Conservation (phyloP, 106 monocot genomes). For the Triglochin maritima region DNA sequence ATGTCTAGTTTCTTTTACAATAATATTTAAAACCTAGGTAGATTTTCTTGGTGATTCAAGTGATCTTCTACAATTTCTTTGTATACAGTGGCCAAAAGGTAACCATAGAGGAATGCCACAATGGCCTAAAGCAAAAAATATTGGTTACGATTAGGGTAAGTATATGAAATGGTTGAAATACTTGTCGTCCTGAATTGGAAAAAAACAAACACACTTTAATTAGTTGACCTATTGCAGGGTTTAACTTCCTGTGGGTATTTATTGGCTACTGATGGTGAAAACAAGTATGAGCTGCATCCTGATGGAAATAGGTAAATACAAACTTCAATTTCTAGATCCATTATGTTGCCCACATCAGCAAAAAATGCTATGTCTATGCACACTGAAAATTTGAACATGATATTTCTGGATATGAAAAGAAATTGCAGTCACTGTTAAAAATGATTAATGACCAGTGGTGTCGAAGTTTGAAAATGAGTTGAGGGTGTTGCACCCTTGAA, state of each 20-base stretch:
- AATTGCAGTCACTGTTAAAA: too few species aligned
- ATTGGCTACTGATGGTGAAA: slow-evolving; percentile 7
- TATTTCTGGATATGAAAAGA: too few species aligned
- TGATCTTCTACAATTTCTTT: neutral
- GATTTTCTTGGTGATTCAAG: too few species aligned
- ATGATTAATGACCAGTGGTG: too few species aligned
- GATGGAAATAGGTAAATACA: slow-evolving; percentile 12
- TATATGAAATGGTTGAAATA: neutral
- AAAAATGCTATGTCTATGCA: too few species aligned
- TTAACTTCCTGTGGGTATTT: slow-evolving; percentile 36
- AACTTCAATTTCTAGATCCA: too few species aligned
- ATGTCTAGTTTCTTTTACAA: too few species aligned
- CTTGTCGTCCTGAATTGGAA: neutral
- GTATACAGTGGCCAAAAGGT: slow-evolving; percentile 72
- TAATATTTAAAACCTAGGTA: too few species aligned
- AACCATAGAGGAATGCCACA: slow-evolving; percentile 53
- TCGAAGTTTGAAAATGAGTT: too few species aligned
- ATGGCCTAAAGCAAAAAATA: slow-evolving; percentile 18
- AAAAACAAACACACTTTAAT: neutral
- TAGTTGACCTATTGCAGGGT: slow-evolving; percentile 37
- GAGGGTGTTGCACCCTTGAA: too few species aligned
- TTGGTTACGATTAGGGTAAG: slow-evolving; percentile 62
- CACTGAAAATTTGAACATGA: too few species aligned
- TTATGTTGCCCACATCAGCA: too few species aligned
- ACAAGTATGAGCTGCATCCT: slow-evolving; percentile 12